Percentiles rank a stretch among this genome's conserved stretches.
phyloP scores from a whole-genome alignment of 495 filamentous ascomycete species.

The Annulohypoxylon nitens region DNA sequence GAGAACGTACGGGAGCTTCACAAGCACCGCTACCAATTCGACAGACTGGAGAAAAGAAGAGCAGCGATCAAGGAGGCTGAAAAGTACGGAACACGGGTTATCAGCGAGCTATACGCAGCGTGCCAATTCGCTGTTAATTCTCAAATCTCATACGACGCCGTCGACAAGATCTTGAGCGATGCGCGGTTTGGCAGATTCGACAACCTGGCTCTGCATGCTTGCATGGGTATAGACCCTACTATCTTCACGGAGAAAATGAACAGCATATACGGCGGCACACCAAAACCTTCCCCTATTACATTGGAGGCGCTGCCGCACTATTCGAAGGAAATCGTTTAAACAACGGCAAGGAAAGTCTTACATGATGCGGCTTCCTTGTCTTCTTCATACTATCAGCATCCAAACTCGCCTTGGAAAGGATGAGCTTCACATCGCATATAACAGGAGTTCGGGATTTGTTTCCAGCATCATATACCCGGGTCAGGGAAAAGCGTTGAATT shows the following conservation, averaged over 20 bases:
- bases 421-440: neutral
- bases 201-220: neutral
- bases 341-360: neutral
- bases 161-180: neutral
- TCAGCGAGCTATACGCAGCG: neutral
- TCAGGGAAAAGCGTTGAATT: neutral
- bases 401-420: neutral
- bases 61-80: neutral
- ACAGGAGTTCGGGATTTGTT: neutral
- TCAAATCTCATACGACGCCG: neutral
- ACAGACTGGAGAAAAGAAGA: neutral
- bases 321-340: no score
- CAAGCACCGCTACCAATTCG: neutral
- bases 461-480: neutral
- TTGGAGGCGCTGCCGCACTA: neutral
- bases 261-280: neutral
- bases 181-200: neutral
- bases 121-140: neutral
- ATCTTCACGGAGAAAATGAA: neutral
- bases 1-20: neutral
- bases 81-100: neutral
- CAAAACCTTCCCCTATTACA: neutral
- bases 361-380: neutral
- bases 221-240: no score
- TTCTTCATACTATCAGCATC: neutral